Conservation (phyloP, 495 filamentous ascomycete species). For the Venustampulla echinocandica region DNA sequence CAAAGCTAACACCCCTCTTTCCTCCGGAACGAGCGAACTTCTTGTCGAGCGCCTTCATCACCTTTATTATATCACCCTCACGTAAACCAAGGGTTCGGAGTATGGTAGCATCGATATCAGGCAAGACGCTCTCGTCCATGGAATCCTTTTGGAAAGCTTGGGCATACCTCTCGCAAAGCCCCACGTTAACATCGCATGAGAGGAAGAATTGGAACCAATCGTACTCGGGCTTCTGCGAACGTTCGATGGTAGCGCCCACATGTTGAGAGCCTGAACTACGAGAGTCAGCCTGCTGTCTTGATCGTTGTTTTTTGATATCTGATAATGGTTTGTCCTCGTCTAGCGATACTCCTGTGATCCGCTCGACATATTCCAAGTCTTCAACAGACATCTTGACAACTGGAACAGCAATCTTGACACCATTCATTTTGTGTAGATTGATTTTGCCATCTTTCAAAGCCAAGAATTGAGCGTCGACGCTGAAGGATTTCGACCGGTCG, state of each 20-base stretch:
- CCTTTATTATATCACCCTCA: conserved; percentile 91
- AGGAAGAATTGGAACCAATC: conserved; percentile 99
- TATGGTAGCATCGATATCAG: conserved; percentile 73
- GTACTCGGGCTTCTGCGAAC: conserved; percentile 57
- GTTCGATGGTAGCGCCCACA: conserved; percentile 44
- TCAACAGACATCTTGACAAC: conserved; percentile 89
- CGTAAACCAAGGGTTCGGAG: conserved; percentile 82
- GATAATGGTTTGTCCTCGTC: conserved; percentile 95
- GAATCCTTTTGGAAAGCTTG: conserved; percentile 81
- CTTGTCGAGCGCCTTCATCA: conserved; percentile 81
- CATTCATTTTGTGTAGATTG: conserved; percentile 94
- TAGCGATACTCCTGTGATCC: conserved; percentile 72
- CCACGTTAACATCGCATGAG: conserved; percentile 77
- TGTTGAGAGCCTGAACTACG: conserved; percentile 12
- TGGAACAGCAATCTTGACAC: conserved; percentile 95
- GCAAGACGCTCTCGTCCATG: conserved; percentile 86
- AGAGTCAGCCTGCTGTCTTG: conserved; percentile 18
- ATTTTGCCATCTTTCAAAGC: conserved; percentile 92
- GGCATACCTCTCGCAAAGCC: conserved; percentile 89
- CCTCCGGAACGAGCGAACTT: conserved; percentile 60
- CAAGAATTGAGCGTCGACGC: conserved; percentile 94
- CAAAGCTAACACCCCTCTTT: conserved; percentile 53
- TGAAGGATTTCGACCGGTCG: conserved; percentile 89
- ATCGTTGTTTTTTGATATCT: conserved; percentile 54
- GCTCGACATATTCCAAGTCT: conserved; percentile 92